A percentile compares a stretch with the other conserved stretches of the same genome.
These are phyloP conservation scores for Colletotrichum tanaceti DNA, from an alignment of 2,329 filamentous ascomycete genomes.

Conservation along the genomic window DNA sequence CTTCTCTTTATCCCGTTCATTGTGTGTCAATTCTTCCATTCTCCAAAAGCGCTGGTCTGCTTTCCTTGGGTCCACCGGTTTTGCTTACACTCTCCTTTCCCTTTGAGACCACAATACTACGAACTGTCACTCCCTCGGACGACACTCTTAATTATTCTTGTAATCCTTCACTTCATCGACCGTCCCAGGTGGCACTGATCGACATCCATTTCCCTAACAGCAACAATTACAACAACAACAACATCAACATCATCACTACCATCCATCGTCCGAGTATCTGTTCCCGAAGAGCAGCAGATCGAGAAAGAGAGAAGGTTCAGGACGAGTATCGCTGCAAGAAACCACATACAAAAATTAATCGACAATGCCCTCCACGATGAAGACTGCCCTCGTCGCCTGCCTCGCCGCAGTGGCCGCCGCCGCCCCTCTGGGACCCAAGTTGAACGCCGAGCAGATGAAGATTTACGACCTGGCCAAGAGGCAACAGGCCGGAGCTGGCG, in stretches of 20 bases:
- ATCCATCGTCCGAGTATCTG: constrained; percentile 27
- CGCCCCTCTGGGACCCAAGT: constrained; percentile 57
- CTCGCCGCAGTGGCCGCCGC: constrained; percentile 61
- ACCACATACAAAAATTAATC: constrained; percentile 38
- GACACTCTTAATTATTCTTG: constrained; percentile 45
- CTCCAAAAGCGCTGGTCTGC: constrained; percentile 63
- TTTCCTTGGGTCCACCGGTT: constrained; percentile 52
- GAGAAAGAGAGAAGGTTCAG: constrained; percentile 41
- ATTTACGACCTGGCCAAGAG: constrained; percentile 62
- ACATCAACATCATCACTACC: no score
- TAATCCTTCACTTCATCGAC: constrained; percentile 49
- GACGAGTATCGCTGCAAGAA: constrained; percentile 45
- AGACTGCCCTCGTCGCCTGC: constrained; percentile 57
- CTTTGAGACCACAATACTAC: constrained; percentile 37
- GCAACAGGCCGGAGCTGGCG: constrained; percentile 61
- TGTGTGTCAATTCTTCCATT: constrained; percentile 48
- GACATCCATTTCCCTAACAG: constrained; percentile 15
- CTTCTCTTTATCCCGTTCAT: constrained; percentile 41
- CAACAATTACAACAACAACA: no score
- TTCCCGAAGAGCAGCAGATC: constrained; percentile 41
- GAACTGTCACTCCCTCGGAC: constrained; percentile 40
- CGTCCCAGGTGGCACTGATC: constrained; percentile 41
- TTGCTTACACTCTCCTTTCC: constrained; percentile 50
- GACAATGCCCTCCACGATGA: constrained; percentile 61
- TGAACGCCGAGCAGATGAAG: constrained; percentile 58